A percentile compares a stretch with the other conserved stretches of the same genome.
Evolutionary conservation across 1,139 yeast species (phyloP).

Genomic region (Hemisphaericaspora lyxosophila): DNA sequence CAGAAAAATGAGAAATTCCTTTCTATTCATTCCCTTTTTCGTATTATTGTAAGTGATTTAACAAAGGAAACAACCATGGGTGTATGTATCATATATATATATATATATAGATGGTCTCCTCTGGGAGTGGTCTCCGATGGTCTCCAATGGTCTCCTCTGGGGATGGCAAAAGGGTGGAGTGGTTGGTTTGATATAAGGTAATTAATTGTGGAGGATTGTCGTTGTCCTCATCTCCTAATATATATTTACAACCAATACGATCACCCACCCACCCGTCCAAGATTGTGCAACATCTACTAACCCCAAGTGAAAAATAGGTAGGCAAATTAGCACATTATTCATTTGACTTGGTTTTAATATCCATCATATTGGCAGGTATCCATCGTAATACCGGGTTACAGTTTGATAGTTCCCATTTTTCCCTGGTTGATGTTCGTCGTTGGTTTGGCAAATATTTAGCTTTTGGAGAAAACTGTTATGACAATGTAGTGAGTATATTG

Average conservation of each 20-base stretch:
- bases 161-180: too few species aligned
- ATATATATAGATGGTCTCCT: neutral
- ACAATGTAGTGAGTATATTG: conserved; percentile 39
- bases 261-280: too few species aligned
- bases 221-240: too few species aligned
- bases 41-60: too few species aligned
- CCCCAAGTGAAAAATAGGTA: conserved; percentile 25
- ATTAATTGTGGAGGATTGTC: too few species aligned
- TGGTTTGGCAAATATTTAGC: conserved; percentile 54
- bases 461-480: conserved; percentile 56
- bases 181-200: too few species aligned
- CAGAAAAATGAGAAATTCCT: neutral
- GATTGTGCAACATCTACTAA: conserved; percentile 11
- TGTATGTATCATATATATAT: conserved; percentile 8
- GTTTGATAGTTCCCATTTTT: conserved; percentile 45
- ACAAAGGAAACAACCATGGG: conserved; percentile 9
- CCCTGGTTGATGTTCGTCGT: conserved; percentile 53
- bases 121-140: neutral
- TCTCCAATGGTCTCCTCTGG: too few species aligned
- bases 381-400: conserved; percentile 63
- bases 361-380: conserved; percentile 65
- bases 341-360: conserved; percentile 57
- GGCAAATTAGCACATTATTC: conserved; percentile 58
- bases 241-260: too few species aligned
- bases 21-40: neutral